Conservation (phyloP, 495 filamentous ascomycete species). For the Podospora pseudocomata region DNA sequence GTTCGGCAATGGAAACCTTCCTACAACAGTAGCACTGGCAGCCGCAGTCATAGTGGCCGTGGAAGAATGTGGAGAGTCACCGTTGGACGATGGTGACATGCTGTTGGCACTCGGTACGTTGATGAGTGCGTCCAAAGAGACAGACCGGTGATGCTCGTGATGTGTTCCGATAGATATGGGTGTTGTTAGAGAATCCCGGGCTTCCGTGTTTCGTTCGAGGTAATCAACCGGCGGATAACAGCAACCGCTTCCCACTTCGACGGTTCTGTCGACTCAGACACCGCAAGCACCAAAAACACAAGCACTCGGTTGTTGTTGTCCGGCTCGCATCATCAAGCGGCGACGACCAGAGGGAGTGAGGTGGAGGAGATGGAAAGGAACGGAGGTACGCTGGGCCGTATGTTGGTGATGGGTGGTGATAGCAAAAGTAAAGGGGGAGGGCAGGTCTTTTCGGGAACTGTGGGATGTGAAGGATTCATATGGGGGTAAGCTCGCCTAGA, state of each 20-base stretch:
- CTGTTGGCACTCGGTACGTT: conserved; percentile 20
- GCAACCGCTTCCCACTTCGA: not conserved
- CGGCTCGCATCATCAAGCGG: conserved; percentile 26
- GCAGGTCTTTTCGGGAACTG: conserved; percentile 25
- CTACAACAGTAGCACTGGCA: conserved; percentile 33
- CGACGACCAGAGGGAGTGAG: conserved; percentile 9
- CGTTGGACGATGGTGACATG: conserved; percentile 51
- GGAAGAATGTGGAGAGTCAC: conserved; percentile 47
- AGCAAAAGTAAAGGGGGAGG: conserved; percentile 14
- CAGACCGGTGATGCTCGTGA: not conserved
- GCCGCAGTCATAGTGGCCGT: conserved; percentile 36
- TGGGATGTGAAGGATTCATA: conserved; percentile 36
- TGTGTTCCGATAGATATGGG: not conserved
- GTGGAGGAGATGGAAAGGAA: not conserved
- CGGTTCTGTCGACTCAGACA: conserved; percentile 13
- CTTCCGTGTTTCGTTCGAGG: conserved; percentile 4
- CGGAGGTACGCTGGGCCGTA: not conserved
- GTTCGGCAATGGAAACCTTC: conserved; percentile 43
- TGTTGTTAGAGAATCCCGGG: not conserved
- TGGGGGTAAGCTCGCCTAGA: conserved; percentile 22
- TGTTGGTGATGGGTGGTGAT: conserved; percentile 1
- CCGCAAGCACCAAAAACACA: conserved; percentile 18
- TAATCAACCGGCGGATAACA: conserved; percentile 5
- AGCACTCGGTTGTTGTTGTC: conserved; percentile 11
- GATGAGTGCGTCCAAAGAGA: conserved; percentile 1